Percentiles rank a stretch among this genome's conserved stretches.
These are phyloP conservation scores for Calocybe indica DNA, from an alignment of 768 basidiomycete genomes.

Conservation along the genomic window DNA sequence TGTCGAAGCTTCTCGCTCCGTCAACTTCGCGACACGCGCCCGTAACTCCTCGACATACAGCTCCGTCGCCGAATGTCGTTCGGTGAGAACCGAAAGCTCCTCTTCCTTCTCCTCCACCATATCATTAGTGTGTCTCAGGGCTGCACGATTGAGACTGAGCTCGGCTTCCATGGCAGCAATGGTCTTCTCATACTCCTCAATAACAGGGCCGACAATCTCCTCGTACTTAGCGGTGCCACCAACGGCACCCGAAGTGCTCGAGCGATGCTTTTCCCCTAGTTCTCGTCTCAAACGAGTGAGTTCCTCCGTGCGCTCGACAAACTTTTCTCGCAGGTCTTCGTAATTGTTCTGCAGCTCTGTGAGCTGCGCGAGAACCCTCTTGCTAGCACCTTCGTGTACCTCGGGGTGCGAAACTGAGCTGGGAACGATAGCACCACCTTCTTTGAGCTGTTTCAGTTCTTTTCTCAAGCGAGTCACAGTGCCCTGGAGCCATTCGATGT, in stretches of 20 bases:
- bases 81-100: constrained; percentile 58
- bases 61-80: constrained; percentile 74
- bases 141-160: constrained; percentile 79
- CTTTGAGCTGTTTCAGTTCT: constrained; percentile 79
- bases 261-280: constrained; percentile 67
- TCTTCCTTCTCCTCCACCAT: constrained; percentile 90
- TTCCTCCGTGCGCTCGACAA: constrained; percentile 85
- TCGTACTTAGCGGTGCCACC: constrained; percentile 77
- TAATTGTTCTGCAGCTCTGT: constrained; percentile 82
- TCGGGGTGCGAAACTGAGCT: constrained; percentile 25
- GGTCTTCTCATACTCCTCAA: constrained; percentile 98
- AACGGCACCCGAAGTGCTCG: constrained; percentile 51
- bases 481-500: constrained; percentile 92
- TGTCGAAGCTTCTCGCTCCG: constrained; percentile 85
- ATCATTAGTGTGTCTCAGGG: constrained; percentile 86
- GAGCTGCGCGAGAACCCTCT: constrained; percentile 76
- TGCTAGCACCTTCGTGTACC: constrained; percentile 54
- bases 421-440: constrained; percentile 30
- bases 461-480: constrained; percentile 81
- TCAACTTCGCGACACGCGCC: constrained; percentile 69
- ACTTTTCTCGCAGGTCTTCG: constrained; percentile 77
- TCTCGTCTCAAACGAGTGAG: constrained; percentile 75
- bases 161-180: constrained; percentile 94
- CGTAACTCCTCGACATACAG: constrained; percentile 86
- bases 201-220: constrained; percentile 94